A percentile compares a stretch with the other conserved stretches of the same genome.
These are phyloP conservation scores for Mallotus japonicus DNA, from an alignment of 441 rosid genomes.

Conservation along the genomic window DNA sequence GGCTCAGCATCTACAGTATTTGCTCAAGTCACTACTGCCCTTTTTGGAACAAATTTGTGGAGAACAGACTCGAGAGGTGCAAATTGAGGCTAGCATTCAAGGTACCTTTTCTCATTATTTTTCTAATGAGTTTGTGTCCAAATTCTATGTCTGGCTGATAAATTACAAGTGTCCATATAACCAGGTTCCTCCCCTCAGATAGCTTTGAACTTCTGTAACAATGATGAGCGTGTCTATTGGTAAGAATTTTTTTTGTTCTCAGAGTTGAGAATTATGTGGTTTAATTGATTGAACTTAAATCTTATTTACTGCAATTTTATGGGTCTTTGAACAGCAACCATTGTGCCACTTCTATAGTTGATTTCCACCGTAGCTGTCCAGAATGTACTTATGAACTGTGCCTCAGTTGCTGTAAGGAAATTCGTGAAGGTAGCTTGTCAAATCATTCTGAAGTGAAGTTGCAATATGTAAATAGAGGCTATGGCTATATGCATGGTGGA, in stretches of 20 bases:
- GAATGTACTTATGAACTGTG: conserved; percentile 79
- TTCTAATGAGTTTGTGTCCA: conserved; percentile 4
- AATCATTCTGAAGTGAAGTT: conserved; percentile 41
- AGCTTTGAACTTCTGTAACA: conserved; percentile 45
- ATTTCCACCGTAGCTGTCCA: conserved; percentile 80
- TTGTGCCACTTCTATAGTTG: conserved; percentile 87
- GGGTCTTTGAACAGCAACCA: conserved; percentile 57
- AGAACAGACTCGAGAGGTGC: conserved; percentile 52
- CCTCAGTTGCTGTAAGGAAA: conserved; percentile 76
- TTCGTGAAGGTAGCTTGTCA: conserved; percentile 49
- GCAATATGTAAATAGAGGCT: conserved; percentile 49
- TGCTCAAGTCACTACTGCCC: conserved; percentile 61
- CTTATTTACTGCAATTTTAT: background rate
- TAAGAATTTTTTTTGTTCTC: conserved; percentile 24
- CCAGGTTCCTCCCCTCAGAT: conserved; percentile 37
- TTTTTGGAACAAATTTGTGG: conserved; percentile 49
- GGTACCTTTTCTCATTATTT: conserved; percentile 33
- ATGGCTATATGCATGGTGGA: conserved; percentile 71
- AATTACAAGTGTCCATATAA: conserved; percentile 30
- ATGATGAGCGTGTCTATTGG: conserved; percentile 88
- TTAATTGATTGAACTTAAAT: conserved; percentile 8
- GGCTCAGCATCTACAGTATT: conserved; percentile 46
- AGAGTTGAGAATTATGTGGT: background rate
- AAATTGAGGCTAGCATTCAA: conserved; percentile 55
- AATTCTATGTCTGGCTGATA: conserved; percentile 20